phyloP scores from a whole-genome alignment of 2,329 filamentous ascomycete genomes.

The Aspergillus nomiae region DNA sequence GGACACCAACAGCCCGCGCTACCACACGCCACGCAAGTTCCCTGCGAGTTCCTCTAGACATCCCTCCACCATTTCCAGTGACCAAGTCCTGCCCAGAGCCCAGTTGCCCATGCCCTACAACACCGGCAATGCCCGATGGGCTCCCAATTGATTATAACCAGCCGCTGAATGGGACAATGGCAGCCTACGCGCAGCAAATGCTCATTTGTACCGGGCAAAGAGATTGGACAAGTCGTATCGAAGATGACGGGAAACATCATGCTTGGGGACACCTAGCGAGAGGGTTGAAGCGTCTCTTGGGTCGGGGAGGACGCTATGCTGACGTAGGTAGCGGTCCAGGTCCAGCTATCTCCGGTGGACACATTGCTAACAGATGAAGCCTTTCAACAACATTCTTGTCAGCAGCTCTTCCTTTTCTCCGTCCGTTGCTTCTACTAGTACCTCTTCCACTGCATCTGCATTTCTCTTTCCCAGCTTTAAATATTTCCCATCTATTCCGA shows the following conservation, averaged over 20 bases:
- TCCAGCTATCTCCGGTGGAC: not conserved
- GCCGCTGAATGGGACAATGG: constrained; percentile 74
- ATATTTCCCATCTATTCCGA: constrained; percentile 72
- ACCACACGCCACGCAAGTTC: constrained; percentile 20
- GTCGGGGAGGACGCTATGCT: constrained; percentile 64
- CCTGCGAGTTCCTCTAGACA: constrained; percentile 33
- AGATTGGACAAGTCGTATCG: constrained; percentile 83
- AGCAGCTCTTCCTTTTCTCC: constrained; percentile 75
- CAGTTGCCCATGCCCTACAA: constrained; percentile 73
- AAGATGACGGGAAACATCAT: constrained; percentile 67
- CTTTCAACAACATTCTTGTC: constrained; percentile 78
- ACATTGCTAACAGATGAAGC: constrained; percentile 53
- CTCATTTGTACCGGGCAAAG: constrained; percentile 77
- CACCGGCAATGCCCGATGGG: constrained; percentile 68
- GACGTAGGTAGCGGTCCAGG: constrained; percentile 51
- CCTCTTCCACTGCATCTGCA: constrained; percentile 53
- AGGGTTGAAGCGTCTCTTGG: constrained; percentile 69
- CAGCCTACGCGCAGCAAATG: constrained; percentile 77
- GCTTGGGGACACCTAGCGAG: constrained; percentile 56
- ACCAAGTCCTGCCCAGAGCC: constrained; percentile 68
- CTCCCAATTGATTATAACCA: constrained; percentile 74
- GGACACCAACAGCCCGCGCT: constrained; percentile 17
- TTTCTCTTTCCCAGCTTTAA: constrained; percentile 83
- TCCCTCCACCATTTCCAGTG: constrained; percentile 49
- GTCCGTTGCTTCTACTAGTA: constrained; percentile 37